Percentiles rank a stretch among this genome's conserved stretches.
These are phyloP conservation scores for Helianthus tuberosus DNA, from an alignment of 129 eudicot genomes.

Conservation along the genomic window DNA sequence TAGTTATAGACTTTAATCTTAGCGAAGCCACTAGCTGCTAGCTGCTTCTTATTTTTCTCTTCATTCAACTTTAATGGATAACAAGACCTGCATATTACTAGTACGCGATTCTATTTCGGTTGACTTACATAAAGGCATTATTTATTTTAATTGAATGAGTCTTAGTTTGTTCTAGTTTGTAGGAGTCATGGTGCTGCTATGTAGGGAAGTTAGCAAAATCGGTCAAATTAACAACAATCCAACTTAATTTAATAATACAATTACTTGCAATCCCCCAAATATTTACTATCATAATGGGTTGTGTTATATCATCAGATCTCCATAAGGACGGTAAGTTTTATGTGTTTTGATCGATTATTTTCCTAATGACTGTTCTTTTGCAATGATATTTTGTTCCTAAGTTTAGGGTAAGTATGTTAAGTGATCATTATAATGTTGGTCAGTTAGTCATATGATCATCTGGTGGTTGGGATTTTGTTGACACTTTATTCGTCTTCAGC, in stretches of 20 bases:
- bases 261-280: background rate
- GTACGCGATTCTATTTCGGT: background rate
- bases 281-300: slow-evolving; percentile 7
- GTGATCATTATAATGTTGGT: slow-evolving; percentile 10
- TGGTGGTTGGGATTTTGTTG: slow-evolving; percentile 2
- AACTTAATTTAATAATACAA: background rate
- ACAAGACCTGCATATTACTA: slow-evolving; percentile 1
- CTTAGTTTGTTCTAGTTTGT: background rate
- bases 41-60: background rate
- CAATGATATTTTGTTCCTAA: background rate
- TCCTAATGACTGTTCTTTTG: background rate
- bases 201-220: background rate
- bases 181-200: background rate
- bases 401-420: background rate
- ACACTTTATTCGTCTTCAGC: slow-evolving; percentile 4
- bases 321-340: background rate
- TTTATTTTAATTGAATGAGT: background rate
- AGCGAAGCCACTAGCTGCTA: too few relatives aligned
- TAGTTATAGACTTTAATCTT: too few relatives aligned
- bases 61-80: slow-evolving; percentile 1
- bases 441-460: too few relatives aligned
- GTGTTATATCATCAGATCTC: slow-evolving; percentile 2
- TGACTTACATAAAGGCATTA: background rate
- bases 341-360: background rate
- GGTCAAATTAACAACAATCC: background rate